Evolutionary conservation across 192 early-diverging fungal genomes (phyloP).

Genomic region (Backusella sp.): DNA sequence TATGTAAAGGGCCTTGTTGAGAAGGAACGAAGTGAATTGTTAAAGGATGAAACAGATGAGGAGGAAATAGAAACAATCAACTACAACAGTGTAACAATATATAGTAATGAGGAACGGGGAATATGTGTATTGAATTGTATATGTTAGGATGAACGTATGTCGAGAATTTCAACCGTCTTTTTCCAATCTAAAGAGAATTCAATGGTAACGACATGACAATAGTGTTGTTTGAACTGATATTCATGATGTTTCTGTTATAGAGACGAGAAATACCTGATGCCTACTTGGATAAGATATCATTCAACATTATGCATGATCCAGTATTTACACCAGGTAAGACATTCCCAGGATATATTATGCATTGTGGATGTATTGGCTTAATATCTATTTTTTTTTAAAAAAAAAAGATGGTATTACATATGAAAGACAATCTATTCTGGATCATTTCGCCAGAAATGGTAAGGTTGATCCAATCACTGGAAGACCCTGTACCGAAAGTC

Average conservation of each 20-base stretch:
- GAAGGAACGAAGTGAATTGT: slow-evolving; percentile 51
- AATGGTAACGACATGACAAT: slow-evolving; percentile 8
- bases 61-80: slow-evolving; percentile 28
- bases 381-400: slow-evolving; percentile 45
- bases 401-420: slow-evolving; percentile 63
- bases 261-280: slow-evolving; percentile 38
- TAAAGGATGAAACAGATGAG: slow-evolving; percentile 19
- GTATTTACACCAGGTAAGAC: slow-evolving; percentile 35
- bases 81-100: slow-evolving; percentile 25
- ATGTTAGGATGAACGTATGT: slow-evolving; percentile 40
- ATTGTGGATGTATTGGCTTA: neutral
- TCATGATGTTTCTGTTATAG: slow-evolving; percentile 4
- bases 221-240: neutral
- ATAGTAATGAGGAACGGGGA: slow-evolving; percentile 22
- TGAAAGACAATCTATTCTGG: slow-evolving; percentile 69
- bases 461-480: slow-evolving; percentile 79
- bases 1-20: slow-evolving; percentile 65
- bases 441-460: slow-evolving; percentile 79
- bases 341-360: neutral
- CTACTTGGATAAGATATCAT: slow-evolving; percentile 58
- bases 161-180: slow-evolving; percentile 49
- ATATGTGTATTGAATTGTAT: neutral
- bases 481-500: slow-evolving; percentile 59
- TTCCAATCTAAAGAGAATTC: slow-evolving; percentile 47
- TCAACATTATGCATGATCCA: slow-evolving; percentile 80